Evolutionary conservation across 805 yeast species (phyloP).

Genomic region (Wickerhamiella alocasiicola): DNA sequence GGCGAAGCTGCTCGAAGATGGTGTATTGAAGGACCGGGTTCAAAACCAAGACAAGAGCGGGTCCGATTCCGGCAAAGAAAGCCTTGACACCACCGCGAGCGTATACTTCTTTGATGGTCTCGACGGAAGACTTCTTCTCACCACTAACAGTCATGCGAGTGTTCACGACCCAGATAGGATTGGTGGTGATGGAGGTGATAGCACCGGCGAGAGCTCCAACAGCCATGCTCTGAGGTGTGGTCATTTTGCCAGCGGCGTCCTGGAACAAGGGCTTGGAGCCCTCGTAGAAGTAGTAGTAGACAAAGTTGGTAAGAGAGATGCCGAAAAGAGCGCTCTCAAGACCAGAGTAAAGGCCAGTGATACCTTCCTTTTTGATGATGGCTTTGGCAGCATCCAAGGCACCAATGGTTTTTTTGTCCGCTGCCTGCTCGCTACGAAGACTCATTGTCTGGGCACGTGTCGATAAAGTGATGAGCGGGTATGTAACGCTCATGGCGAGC

Average conservation of each 20-base stretch:
- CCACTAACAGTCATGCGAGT: conserved; percentile 65
- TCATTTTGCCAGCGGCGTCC: conserved; percentile 24
- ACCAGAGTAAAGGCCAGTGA: conserved; percentile 67
- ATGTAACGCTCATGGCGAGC: conserved; percentile 72
- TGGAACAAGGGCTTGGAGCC: conserved; percentile 33
- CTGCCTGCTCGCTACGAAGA: conserved; percentile 17
- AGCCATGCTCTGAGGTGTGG: conserved; percentile 53
- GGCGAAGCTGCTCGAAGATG: conserved; percentile 75
- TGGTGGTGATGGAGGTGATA: conserved; percentile 66
- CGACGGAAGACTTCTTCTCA: conserved; percentile 36
- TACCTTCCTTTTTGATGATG: conserved; percentile 46
- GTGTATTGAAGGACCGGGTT: conserved; percentile 92
- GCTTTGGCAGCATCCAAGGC: conserved; percentile 33
- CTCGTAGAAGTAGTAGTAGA: conserved; percentile 86
- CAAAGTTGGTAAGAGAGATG: conserved; percentile 71
- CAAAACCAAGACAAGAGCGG: conserved; percentile 72
- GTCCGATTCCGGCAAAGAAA: conserved; percentile 73
- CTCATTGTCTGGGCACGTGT: conserved; percentile 74
- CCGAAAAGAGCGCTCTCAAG: conserved; percentile 81
- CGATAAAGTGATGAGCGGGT: conserved; percentile 77
- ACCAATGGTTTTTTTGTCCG: conserved; percentile 19
- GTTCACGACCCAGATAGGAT: conserved; percentile 94
- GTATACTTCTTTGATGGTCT: conserved; percentile 48
- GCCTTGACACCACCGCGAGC: conserved; percentile 59
- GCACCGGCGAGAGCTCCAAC: conserved; percentile 84